phyloP scores from a whole-genome alignment of 129 eudicot species.

The Apium graveolens region DNA sequence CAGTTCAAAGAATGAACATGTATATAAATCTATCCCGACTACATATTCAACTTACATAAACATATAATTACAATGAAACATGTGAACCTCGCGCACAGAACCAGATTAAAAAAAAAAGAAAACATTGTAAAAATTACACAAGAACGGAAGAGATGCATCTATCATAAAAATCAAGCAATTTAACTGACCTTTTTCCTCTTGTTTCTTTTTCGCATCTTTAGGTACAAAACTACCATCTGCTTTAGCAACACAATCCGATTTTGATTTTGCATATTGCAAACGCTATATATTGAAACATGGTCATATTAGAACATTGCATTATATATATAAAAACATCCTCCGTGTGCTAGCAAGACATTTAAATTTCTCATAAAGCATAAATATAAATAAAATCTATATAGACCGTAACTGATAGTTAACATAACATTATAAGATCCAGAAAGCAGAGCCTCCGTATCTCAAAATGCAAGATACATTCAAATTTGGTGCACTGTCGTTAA shows the following conservation, averaged over 20 bases:
- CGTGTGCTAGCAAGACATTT: background rate
- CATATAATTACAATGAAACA: background rate
- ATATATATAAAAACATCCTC: background rate
- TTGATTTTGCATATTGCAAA: slow-evolving; percentile 82
- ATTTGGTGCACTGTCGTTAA: background rate
- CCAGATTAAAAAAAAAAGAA: background rate
- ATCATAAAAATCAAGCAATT: slow-evolving; percentile 2
- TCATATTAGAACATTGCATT: slow-evolving; percentile 8
- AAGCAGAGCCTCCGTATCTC: background rate
- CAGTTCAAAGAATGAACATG: background rate
- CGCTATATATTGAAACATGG: slow-evolving; percentile 43
- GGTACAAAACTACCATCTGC: slow-evolving; percentile 81
- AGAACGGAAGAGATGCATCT: background rate
- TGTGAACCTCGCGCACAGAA: background rate
- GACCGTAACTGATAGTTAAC: background rate
- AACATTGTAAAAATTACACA: background rate
- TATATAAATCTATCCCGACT: background rate
- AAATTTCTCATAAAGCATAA: background rate
- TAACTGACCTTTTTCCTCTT: slow-evolving; percentile 74
- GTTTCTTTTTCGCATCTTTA: slow-evolving; percentile 73
- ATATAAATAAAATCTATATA: background rate
- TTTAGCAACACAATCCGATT: slow-evolving; percentile 89
- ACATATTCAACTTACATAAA: background rate
- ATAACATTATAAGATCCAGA: background rate
- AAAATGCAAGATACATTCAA: background rate